These are phyloP conservation scores for Clonostachys byssicola DNA, from an alignment of 2,329 filamentous ascomycete species.

Conservation along the genomic window DNA sequence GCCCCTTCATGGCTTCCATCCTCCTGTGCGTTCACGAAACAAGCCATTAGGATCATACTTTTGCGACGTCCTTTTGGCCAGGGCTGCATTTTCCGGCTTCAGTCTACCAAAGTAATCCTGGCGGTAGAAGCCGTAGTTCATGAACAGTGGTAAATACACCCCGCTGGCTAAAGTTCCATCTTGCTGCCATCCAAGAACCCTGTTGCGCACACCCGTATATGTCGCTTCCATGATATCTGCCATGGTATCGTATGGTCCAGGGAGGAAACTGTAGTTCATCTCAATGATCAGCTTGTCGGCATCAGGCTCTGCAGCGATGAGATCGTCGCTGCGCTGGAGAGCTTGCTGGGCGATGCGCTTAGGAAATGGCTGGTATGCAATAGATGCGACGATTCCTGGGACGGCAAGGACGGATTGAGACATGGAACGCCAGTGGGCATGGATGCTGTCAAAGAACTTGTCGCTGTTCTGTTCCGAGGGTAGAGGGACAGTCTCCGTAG, in stretches of 20 bases:
- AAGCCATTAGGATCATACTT: conserved; percentile 30
- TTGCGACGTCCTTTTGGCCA: conserved; percentile 24
- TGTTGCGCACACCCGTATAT: conserved; percentile 3
- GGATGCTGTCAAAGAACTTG: conserved; percentile 15
- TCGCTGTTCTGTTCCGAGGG: conserved; percentile 15
- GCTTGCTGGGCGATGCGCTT: conserved; percentile 23
- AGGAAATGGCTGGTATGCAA: conserved; percentile 33
- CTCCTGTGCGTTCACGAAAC: conserved; percentile 29
- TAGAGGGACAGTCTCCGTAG: conserved; percentile 28
- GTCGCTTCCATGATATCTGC: conserved; percentile 1
- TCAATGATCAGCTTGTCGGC: conserved; percentile 35
- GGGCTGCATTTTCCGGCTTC: conserved; percentile 20
- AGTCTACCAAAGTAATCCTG: conserved; percentile 37
- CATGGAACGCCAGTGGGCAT: conserved; percentile 20
- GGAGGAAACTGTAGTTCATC: conserved; percentile 32
- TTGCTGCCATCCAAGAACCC: conserved; percentile 14
- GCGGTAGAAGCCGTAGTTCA: conserved; percentile 33
- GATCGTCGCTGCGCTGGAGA: conserved; percentile 23
- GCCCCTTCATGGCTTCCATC: conserved; percentile 24
- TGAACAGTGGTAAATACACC: conserved; percentile 32
- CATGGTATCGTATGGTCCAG: conserved; percentile 14
- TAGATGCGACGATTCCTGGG: conserved; percentile 15
- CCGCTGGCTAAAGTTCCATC: conserved; percentile 22
- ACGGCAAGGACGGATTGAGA: not conserved
- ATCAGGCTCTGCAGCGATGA: conserved; percentile 30